Conservation (phyloP, 2,329 filamentous ascomycete species). For the Colletotrichum siamense region DNA sequence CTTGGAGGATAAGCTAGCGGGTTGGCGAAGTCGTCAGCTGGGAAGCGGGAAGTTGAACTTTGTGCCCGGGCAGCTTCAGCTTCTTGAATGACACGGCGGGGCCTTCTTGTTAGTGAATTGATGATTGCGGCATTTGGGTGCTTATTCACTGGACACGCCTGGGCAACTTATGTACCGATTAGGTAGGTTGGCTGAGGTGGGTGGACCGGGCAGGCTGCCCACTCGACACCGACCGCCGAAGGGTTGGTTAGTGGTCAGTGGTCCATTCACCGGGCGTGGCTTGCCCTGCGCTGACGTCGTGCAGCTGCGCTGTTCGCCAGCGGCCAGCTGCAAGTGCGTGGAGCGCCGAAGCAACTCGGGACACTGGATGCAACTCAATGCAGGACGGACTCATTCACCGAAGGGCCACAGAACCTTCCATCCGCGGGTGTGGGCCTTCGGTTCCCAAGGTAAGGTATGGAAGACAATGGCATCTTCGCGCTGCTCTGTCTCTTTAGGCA, state of each 20-base stretch:
- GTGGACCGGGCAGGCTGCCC: background rate
- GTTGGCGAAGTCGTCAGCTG: background rate
- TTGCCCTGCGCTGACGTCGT: constrained; percentile 6
- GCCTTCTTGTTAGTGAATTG: constrained; percentile 1
- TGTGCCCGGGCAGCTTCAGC: background rate
- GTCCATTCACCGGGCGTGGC: background rate
- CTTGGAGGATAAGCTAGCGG: background rate
- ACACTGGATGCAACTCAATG: background rate
- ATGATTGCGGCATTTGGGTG: constrained; percentile 7
- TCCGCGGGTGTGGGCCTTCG: background rate
- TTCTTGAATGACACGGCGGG: background rate
- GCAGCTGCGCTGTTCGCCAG: background rate
- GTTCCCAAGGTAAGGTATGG: background rate
- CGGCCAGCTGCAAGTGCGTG: background rate
- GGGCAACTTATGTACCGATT: background rate
- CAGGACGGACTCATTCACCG: background rate
- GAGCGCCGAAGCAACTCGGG: background rate
- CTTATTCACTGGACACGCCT: constrained; percentile 5
- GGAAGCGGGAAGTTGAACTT: background rate
- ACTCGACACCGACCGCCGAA: background rate
- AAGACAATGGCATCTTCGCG: background rate
- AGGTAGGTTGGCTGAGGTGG: background rate
- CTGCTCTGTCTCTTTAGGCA: background rate
- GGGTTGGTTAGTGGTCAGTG: constrained; percentile 1
- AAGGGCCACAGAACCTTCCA: background rate